Base-by-base conservation (phyloP, 1,284 basidiomycete species). In the Omphalotus olearius region DNA sequence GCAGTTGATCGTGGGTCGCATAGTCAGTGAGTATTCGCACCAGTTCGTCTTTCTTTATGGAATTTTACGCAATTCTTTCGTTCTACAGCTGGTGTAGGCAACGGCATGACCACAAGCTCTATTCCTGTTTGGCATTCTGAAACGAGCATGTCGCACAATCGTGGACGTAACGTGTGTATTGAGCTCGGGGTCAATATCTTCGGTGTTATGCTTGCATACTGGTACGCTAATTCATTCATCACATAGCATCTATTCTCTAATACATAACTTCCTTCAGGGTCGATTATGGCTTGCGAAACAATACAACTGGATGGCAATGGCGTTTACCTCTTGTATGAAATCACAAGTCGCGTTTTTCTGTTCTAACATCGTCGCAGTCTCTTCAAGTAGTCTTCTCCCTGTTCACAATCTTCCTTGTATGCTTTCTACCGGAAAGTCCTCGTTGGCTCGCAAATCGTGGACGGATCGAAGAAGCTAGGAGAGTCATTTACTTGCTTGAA, bases 381-480 rank as follows among this genome's bases (percentile, higher is more conserved):
- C 58, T 48, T 54, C 59, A 28, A 57, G 47, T 33, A 44, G 43
- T 60, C 33, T 56, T 60, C 26, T 41, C 56, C 4, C 13, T 60
- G 26, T 52, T 59, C 17, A 53, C 58, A 4, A 53, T 60, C 17
- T 50, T 53, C 36, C 57, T 58, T 7, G 47, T 56, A 60, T 33
- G 30, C 13, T 33, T 33, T 9, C 9, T 88, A 25, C 84, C 84
- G 36, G 86, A 88, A 63, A 85, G 83, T 6, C 85, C 85, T 10
- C 73, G 85, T 64, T 88, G 81, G 84, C 75, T 88, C 16, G 66
- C 85, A 30, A 83, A 80, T 62, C 73, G 79, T 39, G 80, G 79
- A 14, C 74, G 79, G 38, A 69, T 79, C 45, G 77, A 77, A 2
- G 78, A 86, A 57, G 85, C 85, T 0, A 69, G 80, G 44, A 74